phyloP scores from a whole-genome alignment of 768 basidiomycete genomes.

The Paxillus rubicundulus region DNA sequence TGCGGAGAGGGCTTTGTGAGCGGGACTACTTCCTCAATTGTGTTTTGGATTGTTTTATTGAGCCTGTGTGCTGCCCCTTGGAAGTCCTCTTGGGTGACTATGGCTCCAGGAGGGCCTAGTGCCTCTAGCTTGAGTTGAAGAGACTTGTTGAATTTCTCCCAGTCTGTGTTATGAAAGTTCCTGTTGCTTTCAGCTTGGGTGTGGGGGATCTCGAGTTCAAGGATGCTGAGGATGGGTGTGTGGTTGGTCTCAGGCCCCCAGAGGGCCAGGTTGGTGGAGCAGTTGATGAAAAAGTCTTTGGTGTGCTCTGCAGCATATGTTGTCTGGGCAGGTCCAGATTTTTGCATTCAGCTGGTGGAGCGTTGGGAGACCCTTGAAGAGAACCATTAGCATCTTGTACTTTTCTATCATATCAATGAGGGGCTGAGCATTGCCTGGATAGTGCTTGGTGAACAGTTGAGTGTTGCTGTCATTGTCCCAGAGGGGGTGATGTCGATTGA shows the following conservation, averaged over 20 bases:
- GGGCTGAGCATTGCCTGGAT: background rate
- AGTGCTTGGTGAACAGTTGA: background rate
- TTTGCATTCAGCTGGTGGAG: no score
- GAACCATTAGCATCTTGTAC: background rate
- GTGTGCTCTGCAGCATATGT: background rate
- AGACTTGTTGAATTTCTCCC: background rate
- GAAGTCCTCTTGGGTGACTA: no score
- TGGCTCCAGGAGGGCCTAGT: no score
- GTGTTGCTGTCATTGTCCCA: constrained; percentile 17
- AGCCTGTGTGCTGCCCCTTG: no score
- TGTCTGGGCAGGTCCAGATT: background rate
- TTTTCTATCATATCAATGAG: background rate
- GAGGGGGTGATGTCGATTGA: constrained; percentile 23
- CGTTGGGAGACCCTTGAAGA: background rate
- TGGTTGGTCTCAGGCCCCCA: background rate
- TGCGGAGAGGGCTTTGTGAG: no score
- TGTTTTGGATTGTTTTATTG: no score
- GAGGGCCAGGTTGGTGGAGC: no score
- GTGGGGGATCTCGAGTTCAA: background rate
- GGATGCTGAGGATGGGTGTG: background rate
- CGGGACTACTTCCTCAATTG: no score
- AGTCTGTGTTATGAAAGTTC: no score
- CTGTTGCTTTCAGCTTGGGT: background rate
- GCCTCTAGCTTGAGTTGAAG: no score
- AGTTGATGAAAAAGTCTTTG: background rate